Evolutionary conservation across 768 basidiomycete genomes (phyloP).

Genomic region (Pleurotus citrinopileatus): DNA sequence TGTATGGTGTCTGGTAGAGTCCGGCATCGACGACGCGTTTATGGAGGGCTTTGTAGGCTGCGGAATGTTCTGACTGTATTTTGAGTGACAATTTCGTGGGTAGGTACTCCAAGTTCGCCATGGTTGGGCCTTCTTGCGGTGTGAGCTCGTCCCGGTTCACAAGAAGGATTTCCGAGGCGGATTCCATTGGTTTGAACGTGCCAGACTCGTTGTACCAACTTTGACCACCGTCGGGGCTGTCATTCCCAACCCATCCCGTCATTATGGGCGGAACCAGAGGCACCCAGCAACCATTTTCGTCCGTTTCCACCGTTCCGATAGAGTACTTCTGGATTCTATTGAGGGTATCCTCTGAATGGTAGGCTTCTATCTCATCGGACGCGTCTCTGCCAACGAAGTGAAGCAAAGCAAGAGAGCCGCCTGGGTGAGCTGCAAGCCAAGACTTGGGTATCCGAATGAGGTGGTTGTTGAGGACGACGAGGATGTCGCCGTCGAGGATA

Average conservation of each 20-base stretch:
- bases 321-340: slow-evolving; percentile 59
- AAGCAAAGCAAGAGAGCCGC: slow-evolving; percentile 82
- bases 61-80: slow-evolving; percentile 63
- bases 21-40: slow-evolving; percentile 71
- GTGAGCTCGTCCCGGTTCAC: slow-evolving; percentile 38
- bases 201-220: slow-evolving; percentile 67
- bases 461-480: slow-evolving; percentile 69
- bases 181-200: slow-evolving; percentile 31
- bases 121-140: slow-evolving; percentile 29
- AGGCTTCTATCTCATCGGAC: slow-evolving; percentile 91
- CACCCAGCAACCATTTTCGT: slow-evolving; percentile 53
- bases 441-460: slow-evolving; percentile 62
- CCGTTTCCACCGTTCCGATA: slow-evolving; percentile 66
- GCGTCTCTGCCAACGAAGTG: slow-evolving; percentile 97
- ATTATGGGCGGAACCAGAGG: slow-evolving; percentile 86
- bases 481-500: slow-evolving; percentile 71
- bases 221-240: slow-evolving; percentile 29
- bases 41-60: slow-evolving; percentile 80
- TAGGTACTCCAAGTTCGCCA: slow-evolving; percentile 48
- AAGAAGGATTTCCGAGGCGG: slow-evolving; percentile 59
- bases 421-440: slow-evolving; percentile 90
- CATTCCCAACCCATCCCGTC: slow-evolving; percentile 73
- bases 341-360: slow-evolving; percentile 65
- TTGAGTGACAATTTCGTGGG: slow-evolving; percentile 53
- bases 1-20: slow-evolving; percentile 79